Conservation (phyloP, 169 alveolate genomes). For the Eimeria acervulina region DNA sequence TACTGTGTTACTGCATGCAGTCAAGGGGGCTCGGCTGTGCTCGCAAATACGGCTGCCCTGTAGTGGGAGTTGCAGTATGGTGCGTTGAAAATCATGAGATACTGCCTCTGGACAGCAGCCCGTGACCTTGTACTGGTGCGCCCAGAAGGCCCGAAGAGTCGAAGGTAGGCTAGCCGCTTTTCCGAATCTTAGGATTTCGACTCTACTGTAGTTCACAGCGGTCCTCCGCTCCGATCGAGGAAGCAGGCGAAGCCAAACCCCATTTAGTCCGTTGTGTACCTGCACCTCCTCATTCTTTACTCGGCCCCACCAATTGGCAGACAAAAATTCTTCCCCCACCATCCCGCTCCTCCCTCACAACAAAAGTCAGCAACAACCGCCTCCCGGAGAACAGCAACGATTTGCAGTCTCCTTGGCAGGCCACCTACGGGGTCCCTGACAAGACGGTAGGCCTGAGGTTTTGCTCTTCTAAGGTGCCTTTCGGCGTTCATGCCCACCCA, state of each 20-base stretch:
- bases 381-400: not conserved
- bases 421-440: not conserved
- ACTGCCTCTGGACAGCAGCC: not conserved
- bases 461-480: not conserved
- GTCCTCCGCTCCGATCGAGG: not conserved
- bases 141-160: not conserved
- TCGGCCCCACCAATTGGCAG: not conserved
- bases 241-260: no score
- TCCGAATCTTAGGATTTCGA: not conserved
- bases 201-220: not conserved
- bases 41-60: not conserved
- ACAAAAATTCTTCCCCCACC: not conserved
- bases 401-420: no score
- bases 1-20: not conserved
- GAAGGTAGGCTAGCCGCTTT: not conserved
- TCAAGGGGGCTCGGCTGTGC: not conserved
- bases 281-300: not conserved
- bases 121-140: not conserved
- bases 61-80: not conserved
- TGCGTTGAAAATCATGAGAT: not conserved
- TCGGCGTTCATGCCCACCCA: not conserved
- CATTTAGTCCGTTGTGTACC: no score
- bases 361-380: not conserved
- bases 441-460: not conserved
- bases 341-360: not conserved